Conservation (phyloP, 192 early-diverging fungal species). For the Coemansia javaensis region DNA sequence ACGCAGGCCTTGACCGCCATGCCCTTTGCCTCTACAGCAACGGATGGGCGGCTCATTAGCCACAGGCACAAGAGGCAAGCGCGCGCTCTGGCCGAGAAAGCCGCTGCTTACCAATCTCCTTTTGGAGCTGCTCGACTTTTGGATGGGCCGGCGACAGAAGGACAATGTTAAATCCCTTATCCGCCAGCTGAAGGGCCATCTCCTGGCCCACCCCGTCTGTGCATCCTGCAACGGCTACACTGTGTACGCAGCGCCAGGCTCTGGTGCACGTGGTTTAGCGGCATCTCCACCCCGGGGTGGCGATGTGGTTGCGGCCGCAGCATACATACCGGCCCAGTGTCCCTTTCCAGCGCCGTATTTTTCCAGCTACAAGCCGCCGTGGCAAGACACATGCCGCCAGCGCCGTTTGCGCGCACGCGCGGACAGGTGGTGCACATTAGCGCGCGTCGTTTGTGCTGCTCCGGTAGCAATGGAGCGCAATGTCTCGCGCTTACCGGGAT, state of each 20-base stretch:
- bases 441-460: background rate
- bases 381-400: too few relatives aligned
- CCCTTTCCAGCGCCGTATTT: conserved; percentile 34
- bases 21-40: conserved; percentile 38
- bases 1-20: conserved; percentile 57
- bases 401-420: too few relatives aligned
- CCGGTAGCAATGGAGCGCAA: too few relatives aligned
- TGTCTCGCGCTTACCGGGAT: conserved; percentile 37
- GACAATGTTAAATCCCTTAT: conserved; percentile 73
- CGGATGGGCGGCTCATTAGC: too few relatives aligned
- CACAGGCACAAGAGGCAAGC: too few relatives aligned
- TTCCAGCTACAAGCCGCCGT: conserved; percentile 13
- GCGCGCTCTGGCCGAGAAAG: too few relatives aligned
- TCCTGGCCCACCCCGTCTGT: conserved; percentile 93
- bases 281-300: too few relatives aligned
- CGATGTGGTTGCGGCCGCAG: too few relatives aligned
- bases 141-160: conserved; percentile 68
- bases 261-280: too few relatives aligned
- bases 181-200: conserved; percentile 83
- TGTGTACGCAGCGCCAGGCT: too few relatives aligned
- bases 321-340: conserved; percentile 43
- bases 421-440: too few relatives aligned
- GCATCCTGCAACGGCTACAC: conserved; percentile 82
- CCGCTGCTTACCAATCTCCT: conserved; percentile 56
- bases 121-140: conserved; percentile 65